Conservation (phyloP, 2,329 filamentous ascomycete genomes). For the Stagonosporopsis chrysanthemi region DNA sequence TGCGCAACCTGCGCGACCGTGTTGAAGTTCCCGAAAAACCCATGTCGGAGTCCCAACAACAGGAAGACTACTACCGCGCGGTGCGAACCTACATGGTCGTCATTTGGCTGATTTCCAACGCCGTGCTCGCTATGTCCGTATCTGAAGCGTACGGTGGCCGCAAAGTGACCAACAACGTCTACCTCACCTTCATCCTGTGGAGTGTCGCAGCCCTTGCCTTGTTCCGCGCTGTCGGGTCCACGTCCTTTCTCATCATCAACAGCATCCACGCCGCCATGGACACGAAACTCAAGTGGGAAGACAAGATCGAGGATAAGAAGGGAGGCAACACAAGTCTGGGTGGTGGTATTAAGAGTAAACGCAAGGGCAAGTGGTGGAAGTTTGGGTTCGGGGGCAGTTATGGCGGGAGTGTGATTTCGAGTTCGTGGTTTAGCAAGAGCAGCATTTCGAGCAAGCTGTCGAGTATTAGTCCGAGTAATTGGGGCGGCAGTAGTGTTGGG, state of each 20-base stretch:
- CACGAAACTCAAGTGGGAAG: conserved; percentile 72
- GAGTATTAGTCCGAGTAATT: conserved; percentile 42
- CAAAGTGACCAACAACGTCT: conserved; percentile 81
- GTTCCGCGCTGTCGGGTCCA: conserved; percentile 84
- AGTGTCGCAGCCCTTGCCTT: conserved; percentile 83
- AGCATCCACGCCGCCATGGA: conserved; percentile 85
- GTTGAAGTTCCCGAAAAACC: conserved; percentile 75
- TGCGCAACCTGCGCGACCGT: conserved; percentile 92
- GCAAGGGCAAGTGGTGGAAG: conserved; percentile 32
- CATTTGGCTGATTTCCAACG: conserved; percentile 91
- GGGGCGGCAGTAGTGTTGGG: conserved; percentile 44
- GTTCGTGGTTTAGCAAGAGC: conserved; percentile 48
- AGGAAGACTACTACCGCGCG: conserved; percentile 98
- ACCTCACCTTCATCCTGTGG: conserved; percentile 94
- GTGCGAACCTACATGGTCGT: conserved; percentile 99
- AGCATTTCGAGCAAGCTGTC: conserved; percentile 49
- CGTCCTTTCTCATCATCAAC: conserved; percentile 84
- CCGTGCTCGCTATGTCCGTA: conserved; percentile 90
- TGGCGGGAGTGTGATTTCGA: conserved; percentile 40
- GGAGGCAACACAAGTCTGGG: conserved; percentile 35
- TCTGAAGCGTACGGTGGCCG: conserved; percentile 81
- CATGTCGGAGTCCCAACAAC: conserved; percentile 78
- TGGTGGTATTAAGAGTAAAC: conserved; percentile 35
- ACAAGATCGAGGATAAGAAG: conserved; percentile 44
- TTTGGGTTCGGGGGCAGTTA: conserved; percentile 23